Evolutionary conservation across 2,329 filamentous ascomycete genomes (phyloP).

Genomic region (Pseudogymnoascus sp.): DNA sequence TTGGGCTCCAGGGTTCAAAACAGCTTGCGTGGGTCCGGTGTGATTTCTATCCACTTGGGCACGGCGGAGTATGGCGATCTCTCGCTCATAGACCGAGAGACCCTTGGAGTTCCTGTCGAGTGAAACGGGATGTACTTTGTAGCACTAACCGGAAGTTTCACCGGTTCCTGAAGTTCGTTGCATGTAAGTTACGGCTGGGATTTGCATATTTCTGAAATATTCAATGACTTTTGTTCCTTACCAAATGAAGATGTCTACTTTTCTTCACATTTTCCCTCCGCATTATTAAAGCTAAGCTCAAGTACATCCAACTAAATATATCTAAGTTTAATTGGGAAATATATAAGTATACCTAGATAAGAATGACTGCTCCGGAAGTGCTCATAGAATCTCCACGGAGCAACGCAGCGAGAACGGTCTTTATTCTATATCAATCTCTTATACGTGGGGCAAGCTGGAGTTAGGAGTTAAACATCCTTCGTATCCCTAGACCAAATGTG

Average conservation of each 20-base stretch:
- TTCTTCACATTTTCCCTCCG: not conserved
- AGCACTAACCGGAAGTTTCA: not conserved
- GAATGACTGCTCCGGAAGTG: not conserved
- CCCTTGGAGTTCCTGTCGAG: not conserved
- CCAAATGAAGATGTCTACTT: not conserved
- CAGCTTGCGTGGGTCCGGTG: not conserved
- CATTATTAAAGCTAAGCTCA: not conserved
- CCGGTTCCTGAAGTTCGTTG: not conserved
- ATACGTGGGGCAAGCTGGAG: not conserved
- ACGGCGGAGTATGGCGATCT: not conserved
- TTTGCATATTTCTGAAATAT: not conserved
- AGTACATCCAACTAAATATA: not conserved
- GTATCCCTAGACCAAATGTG: not conserved
- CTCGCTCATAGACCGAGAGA: not conserved
- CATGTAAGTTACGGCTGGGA: not conserved
- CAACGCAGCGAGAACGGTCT: not conserved
- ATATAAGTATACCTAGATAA: not conserved
- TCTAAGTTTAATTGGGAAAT: not conserved
- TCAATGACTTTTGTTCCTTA: not conserved
- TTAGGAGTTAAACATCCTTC: not conserved
- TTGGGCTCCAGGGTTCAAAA: not conserved
- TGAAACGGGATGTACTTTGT: not conserved
- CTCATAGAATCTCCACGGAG: not conserved
- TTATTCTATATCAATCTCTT: not conserved
- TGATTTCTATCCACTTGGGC: not conserved